Evolutionary conservation across 148 eudicot genomes (phyloP), one percentile per base, ranked within the genome.

Genomic region (Chenopodium quinoa): DNA sequence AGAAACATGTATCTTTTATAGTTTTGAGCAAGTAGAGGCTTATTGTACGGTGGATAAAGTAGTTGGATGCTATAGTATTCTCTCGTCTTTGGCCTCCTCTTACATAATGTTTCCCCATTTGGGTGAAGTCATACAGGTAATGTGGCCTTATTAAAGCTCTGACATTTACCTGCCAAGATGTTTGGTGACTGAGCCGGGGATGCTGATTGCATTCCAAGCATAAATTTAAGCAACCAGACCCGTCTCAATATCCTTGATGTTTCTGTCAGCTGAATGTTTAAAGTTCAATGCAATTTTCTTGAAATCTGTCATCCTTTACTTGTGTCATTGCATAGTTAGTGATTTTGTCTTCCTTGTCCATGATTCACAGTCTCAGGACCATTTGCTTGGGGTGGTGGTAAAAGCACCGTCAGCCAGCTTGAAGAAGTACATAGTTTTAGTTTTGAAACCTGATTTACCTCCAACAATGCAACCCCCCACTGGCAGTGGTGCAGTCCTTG

Each of bases 361-460:
- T 68, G 66, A 84, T 85, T 82, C 82, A 62, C 91, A 96, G 99
- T 88, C 84, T 78, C 93, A 84, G 88, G 93, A 94, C 81, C 99
- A 96, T 88, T 88, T 92, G 83, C 95, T 96, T 56, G 99, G 97
- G 63, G 93, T 90, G 83, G 84, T 96, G 44, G 79, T 94, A 67
- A 94, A 96, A 90, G 80, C 88, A 77, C 89, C 93, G 84, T 87
- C 94, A 50, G 87, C 85, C 71, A 87, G 73, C 83, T 79, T 47
- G 32, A 94, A 90, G 83, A 89, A 87, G 75, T 89, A 92, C 89
- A 76, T 94, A 52, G 87, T 91, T 78, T 81, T 96, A 64, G 91
- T 96, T 73, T 77, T 96, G 84, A 96, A 89, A 79, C 98, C 99
- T 46, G 91, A 89, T 80, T 54, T 89, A 63, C 92, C 97, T 84